Percentiles rank a stretch among this genome's conserved stretches.
These are phyloP conservation scores for Vaccinium macrocarpon DNA, from an alignment of 148 eudicot genomes.

Conservation along the genomic window DNA sequence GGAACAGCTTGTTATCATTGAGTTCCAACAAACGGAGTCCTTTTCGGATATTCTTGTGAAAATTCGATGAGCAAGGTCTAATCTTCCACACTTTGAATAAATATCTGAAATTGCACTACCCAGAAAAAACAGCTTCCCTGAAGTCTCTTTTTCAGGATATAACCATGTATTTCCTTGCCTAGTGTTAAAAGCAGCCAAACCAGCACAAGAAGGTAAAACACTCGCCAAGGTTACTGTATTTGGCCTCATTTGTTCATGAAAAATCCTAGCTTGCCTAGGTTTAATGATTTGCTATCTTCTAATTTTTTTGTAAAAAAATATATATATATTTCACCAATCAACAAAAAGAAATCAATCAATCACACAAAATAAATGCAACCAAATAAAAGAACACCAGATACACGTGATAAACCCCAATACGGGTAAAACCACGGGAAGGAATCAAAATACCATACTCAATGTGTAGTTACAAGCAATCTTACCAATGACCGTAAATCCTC, in stretches of 20 bases:
- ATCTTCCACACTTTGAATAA: slow-evolving; percentile 3
- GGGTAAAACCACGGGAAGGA: no score
- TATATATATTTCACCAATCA: no score
- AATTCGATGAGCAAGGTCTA: slow-evolving; percentile 6
- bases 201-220: background rate
- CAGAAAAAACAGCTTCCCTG: background rate
- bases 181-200: slow-evolving; percentile 3
- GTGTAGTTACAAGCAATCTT: no score
- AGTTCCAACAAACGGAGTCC: background rate
- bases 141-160: background rate
- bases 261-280: no score
- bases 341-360: no score
- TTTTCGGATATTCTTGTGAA: background rate
- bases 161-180: background rate
- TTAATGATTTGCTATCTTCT: no score
- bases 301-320: no score
- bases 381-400: no score
- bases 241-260: background rate
- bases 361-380: no score
- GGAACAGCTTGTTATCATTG: slow-evolving; percentile 3
- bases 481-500: no score
- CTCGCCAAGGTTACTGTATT: background rate
- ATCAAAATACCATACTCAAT: no score
- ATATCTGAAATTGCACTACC: slow-evolving; percentile 1
- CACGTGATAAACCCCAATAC: no score